Conservation (phyloP, 1,139 yeast genomes). For the Geotrichum fermentans region DNA sequence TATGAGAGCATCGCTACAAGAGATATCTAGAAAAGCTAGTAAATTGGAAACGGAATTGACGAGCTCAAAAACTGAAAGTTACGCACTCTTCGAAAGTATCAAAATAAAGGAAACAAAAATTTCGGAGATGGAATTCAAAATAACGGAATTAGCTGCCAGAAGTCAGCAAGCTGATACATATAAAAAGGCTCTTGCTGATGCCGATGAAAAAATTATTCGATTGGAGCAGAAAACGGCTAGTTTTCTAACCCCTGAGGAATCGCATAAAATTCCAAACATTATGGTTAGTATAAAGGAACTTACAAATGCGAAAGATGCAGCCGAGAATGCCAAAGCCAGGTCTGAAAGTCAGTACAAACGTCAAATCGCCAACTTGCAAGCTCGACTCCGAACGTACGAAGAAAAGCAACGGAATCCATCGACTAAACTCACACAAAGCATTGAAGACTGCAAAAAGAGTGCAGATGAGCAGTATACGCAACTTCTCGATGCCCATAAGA, state of each 20-base stretch:
- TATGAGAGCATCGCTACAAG: conserved; percentile 22
- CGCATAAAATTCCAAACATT: conserved; percentile 5
- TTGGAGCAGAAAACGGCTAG: conserved; percentile 17
- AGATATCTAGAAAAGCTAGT: conserved; percentile 22
- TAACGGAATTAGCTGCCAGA: conserved; percentile 24
- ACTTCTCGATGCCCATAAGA: conserved; percentile 27
- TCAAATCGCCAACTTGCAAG: conserved; percentile 24
- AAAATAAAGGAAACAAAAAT: conserved; percentile 22
- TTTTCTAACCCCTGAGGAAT: conserved; percentile 8
- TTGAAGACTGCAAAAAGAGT: conserved; percentile 23
- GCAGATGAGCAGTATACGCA: conserved; percentile 26
- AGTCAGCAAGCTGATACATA: conserved; percentile 21
- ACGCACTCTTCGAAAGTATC: conserved; percentile 16
- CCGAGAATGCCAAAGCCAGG: conserved; percentile 22
- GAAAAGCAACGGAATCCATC: conserved; percentile 19
- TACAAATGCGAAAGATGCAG: conserved; percentile 15
- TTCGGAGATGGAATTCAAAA: conserved; percentile 26
- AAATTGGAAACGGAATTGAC: conserved; percentile 25
- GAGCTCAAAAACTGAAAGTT: conserved; percentile 26
- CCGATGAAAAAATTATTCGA: conserved; percentile 25
- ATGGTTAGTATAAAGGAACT: conserved; percentile 9
- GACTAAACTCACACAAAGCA: conserved; percentile 20
- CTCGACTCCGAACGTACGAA: conserved; percentile 21
- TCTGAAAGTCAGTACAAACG: conserved; percentile 18
- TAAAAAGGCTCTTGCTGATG: conserved; percentile 25